Base-by-base conservation (phyloP, 495 filamentous ascomycete species). In the Ascobolus immersus region DNA sequence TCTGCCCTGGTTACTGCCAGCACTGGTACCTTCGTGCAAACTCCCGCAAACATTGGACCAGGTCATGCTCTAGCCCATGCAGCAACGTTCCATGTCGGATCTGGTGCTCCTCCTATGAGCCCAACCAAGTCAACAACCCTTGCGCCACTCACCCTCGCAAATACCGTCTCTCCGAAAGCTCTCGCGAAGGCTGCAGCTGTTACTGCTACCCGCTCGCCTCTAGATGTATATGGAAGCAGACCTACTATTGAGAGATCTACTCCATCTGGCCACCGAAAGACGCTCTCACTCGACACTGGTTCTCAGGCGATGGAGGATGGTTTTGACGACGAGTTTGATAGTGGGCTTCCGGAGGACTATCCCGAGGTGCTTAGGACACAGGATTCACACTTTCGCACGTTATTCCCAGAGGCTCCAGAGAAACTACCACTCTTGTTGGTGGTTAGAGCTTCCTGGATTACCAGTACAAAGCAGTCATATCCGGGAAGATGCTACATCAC, bases 401-500 rank as follows among this genome's bases (percentile, higher is more conserved):
- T 96, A 10, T 96, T 94, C 55, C 81, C 86, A 2, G 62, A 70
- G 39, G 72, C 81, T 9, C 62, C 66, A 6, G 55, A 60, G 17
- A 62, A 70, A 2, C 79, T 93, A 38, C 72, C 73, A 42, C 54
- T 90, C 5, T 67, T 94, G 5, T 55, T 94, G 21, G 74, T 79
- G 4, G 77, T 79, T 48, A 58, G 72, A 24, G 72, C 67, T 10
- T 71, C 67, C 0, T 77, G 73, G 73, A 73, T 65, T 39, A 69
- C 72, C 2, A 76, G 73, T 44, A 71, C 77, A 4, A 64, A 68
- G 37, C 77, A 80, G 53, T 73, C 79, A 33, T 74, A 81, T 35
- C 75, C 82, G 27, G 89, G 86, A 0, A 61, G 86, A 34, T 73
- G 81, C 14, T 96, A 82, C 50, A 71, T 92, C 28, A 94, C 89